A percentile compares a stretch with the other conserved stretches of the same genome.
phyloP scores from a whole-genome alignment of 2,329 filamentous ascomycete species.

The Blastomyces gilchristii region DNA sequence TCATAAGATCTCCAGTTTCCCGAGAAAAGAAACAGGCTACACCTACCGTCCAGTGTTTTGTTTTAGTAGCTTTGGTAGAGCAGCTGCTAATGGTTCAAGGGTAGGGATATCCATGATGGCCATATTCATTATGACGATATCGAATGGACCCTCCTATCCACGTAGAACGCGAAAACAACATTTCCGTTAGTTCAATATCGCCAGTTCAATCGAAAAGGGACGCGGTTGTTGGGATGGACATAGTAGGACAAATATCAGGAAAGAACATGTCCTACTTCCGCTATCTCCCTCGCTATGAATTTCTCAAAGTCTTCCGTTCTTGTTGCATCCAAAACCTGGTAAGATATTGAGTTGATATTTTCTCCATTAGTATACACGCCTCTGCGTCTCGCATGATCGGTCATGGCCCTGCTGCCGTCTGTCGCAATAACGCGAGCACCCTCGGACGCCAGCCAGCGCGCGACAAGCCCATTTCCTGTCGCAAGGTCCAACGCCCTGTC shows the following conservation, averaged over 20 bases:
- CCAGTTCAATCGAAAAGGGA: not conserved
- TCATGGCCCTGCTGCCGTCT: conserved; percentile 37
- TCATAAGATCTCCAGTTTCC: not conserved
- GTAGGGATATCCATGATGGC: conserved; percentile 41
- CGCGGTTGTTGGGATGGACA: not conserved
- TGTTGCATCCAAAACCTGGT: conserved; percentile 34
- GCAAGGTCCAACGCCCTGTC: conserved; percentile 39
- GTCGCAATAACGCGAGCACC: conserved; percentile 36
- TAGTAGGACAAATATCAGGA: not conserved
- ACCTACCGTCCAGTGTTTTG: conserved; percentile 34
- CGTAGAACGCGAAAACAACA: conserved; percentile 9
- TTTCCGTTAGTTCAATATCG: conserved; percentile 7
- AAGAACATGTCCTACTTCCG: conserved; percentile 8
- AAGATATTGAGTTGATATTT: conserved; percentile 20
- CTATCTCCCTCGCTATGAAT: conserved; percentile 18
- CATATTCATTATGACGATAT: conserved; percentile 42
- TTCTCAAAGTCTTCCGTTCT: conserved; percentile 23
- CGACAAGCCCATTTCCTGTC: conserved; percentile 42
- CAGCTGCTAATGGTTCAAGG: conserved; percentile 34
- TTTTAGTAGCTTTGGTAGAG: conserved; percentile 35
- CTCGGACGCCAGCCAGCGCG: conserved; percentile 34
- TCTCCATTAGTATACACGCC: conserved; percentile 13
- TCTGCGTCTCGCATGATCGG: conserved; percentile 28
- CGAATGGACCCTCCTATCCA: conserved; percentile 27
- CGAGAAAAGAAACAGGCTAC: conserved; percentile 2